These are phyloP conservation scores for Rhinocladiella similis DNA, from an alignment of 2,329 filamentous ascomycete genomes.

Conservation along the genomic window DNA sequence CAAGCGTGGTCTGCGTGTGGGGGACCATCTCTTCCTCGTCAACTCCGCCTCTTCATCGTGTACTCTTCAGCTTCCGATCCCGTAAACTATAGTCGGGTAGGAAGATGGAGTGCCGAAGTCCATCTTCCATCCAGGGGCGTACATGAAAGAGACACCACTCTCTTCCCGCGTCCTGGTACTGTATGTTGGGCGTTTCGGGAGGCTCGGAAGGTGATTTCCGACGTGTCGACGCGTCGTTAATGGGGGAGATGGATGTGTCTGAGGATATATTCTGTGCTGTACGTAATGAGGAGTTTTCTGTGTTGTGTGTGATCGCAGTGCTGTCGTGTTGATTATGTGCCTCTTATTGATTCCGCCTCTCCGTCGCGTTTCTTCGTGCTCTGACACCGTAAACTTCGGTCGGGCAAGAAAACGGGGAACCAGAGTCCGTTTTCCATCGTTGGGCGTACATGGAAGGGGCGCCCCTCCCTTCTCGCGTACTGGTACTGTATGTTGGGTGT, in stretches of 20 bases:
- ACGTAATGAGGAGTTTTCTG: too few relatives aligned
- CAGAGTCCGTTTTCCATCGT: too few relatives aligned
- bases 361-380: neutral
- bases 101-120: conserved; percentile 6
- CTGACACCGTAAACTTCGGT: too few relatives aligned
- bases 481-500: too few relatives aligned
- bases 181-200: conserved; percentile 1
- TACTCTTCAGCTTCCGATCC: neutral
- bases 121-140: neutral
- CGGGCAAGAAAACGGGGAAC: too few relatives aligned
- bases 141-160: neutral
- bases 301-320: too few relatives aligned
- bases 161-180: neutral
- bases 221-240: neutral
- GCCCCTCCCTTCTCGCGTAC: too few relatives aligned
- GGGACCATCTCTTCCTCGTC: neutral
- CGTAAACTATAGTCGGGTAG: conserved; percentile 9
- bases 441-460: too few relatives aligned
- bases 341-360: neutral
- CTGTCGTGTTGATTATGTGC: neutral
- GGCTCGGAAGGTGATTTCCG: conserved; percentile 3
- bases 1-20: neutral
- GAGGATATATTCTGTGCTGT: too few relatives aligned
- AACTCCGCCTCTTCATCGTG: neutral
- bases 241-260: too few relatives aligned